Evolutionary conservation across 345 rosid genomes (phyloP), one percentile per base, ranked within the genome.

Genomic region (Hibiscus tridactylites): DNA sequence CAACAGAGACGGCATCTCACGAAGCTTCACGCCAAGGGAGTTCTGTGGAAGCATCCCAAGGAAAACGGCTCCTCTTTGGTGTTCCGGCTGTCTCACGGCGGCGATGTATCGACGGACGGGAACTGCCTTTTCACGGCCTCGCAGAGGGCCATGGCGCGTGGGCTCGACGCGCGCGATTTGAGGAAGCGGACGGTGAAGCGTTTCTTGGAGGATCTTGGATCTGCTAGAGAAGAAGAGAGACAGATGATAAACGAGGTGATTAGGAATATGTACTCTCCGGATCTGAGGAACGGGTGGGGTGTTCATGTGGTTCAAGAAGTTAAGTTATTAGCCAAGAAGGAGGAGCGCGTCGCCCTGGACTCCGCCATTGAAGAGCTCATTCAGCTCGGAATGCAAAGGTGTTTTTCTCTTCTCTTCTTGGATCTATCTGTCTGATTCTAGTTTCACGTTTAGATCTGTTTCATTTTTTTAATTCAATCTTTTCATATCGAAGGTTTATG

Each of bases 261-360:
- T 78, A 78, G 85, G 79, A 93, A 96, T 46, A 86, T 96, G 98
- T 96, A 96, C 75, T 83, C 91, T 67, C 98, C 99, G 81, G 99
- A 92, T 96, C 92, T 96, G 93, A 88, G 80, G 66, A 88, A 42
- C n/a, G 99, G 99, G 5, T 96, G 99, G 99, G 98, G 99, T 71
- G 82, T 96, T 76, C 99, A 96, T 50, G 88, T 96, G 8, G 93
- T 96, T 12, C 98, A 96, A 77, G 99, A 96, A 80, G 87, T 86
- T 54, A 96, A 96, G 81, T 39, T 96, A 68, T 78, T 96, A 71
- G 96, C 94, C 15, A 86, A 79, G 76, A 92, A 91, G 61, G 84
- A 80, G 26, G 96, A 90, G 57, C 93, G 99, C 42, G 81, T 78
- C 5, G 72, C 79, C 37, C 76, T 96, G 37, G 99, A 96, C 73